A percentile compares a stretch with the other conserved stretches of the same genome.
Conservation (phyloP, 306 rosid species). For the Ziziphus jujuba region DNA sequence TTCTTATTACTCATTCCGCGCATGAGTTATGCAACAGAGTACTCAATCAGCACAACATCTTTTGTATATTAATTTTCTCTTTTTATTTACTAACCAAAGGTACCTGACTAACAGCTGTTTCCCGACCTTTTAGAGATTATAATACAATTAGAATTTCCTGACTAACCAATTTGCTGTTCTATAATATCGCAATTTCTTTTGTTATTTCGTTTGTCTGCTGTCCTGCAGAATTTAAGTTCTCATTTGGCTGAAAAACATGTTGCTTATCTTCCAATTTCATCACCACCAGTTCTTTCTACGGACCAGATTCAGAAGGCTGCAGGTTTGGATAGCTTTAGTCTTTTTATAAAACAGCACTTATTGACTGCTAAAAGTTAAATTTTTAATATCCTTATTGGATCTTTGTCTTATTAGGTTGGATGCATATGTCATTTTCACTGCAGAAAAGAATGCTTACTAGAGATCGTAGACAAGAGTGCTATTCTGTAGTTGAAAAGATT, state of each 20-base stretch:
- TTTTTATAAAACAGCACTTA: not conserved
- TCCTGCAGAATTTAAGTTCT: conserved; percentile 51
- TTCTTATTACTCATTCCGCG: no score
- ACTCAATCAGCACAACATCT: no score
- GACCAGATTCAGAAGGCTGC: conserved; percentile 38
- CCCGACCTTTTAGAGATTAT: not conserved
- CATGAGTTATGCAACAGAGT: no score
- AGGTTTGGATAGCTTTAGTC: conserved; percentile 46
- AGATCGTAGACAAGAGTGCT: conserved; percentile 61
- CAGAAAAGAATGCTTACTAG: conserved; percentile 48
- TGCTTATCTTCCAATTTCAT: conserved; percentile 52
- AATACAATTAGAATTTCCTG: not conserved
- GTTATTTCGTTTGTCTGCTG: conserved; percentile 17
- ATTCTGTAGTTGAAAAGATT: conserved; percentile 52
- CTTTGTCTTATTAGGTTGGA: conserved; percentile 40
- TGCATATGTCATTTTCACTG: conserved; percentile 45
- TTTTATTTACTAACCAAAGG: no score
- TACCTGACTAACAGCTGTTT: not conserved
- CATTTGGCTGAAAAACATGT: conserved; percentile 59
- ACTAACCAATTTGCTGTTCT: not conserved
- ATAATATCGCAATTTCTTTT: not conserved
- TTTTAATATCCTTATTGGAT: conserved; percentile 17
- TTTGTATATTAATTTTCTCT: no score
- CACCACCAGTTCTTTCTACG: conserved; percentile 64
- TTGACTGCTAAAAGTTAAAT: not conserved